Percentiles rank a stretch among this genome's conserved stretches.
Conservation (phyloP, 345 rosid species). For the Jatropha curcas region DNA sequence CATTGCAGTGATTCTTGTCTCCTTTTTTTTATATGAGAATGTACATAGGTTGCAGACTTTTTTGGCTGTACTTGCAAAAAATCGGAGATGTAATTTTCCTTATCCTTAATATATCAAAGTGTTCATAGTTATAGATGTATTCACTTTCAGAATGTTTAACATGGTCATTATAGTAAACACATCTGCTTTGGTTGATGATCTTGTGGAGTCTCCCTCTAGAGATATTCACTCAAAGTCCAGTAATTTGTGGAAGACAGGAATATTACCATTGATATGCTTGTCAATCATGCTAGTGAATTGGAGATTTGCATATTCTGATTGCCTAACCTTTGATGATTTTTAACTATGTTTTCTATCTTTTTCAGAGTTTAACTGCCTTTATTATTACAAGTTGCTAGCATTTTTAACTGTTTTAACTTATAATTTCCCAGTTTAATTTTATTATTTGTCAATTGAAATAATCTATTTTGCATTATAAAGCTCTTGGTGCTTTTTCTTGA, state of each 20-base stretch:
- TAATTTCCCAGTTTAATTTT: background rate
- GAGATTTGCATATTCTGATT: slow-evolving; percentile 5
- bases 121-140: background rate
- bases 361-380: background rate
- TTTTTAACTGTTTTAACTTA: background rate
- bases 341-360: background rate
- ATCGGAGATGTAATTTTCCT: background rate
- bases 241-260: background rate
- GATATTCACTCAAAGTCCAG: background rate
- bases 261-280: background rate
- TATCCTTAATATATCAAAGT: too few relatives aligned
- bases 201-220: background rate
- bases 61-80: background rate
- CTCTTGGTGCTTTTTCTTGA: background rate
- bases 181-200: background rate
- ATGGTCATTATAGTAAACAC: background rate
- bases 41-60: background rate
- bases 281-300: background rate
- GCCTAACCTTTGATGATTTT: background rate
- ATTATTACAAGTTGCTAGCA: background rate
- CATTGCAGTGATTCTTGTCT: background rate
- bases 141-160: background rate
- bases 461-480: background rate
- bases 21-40: background rate
- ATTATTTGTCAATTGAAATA: background rate